A percentile compares a stretch with the other conserved stretches of the same genome.
Evolutionary conservation across 129 eudicot species (phyloP).

Genomic region (Dittrichia graveolens): DNA sequence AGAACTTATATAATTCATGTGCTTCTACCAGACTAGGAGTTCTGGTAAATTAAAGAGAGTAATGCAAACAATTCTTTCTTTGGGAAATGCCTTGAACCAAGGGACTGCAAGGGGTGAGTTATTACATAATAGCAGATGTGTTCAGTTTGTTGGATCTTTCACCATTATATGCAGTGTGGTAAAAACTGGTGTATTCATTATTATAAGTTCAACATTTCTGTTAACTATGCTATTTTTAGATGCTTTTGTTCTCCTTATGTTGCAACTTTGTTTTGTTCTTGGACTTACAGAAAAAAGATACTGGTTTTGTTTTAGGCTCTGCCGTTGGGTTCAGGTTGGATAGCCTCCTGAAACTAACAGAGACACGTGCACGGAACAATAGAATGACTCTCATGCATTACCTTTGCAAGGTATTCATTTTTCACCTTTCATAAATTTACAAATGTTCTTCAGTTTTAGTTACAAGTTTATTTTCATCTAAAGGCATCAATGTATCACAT

Average conservation of each 20-base stretch:
- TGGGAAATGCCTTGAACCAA: constrained; percentile 97
- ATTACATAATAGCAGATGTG: background rate
- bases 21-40: constrained; percentile 65
- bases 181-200: background rate
- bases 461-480: constrained; percentile 11
- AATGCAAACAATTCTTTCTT: constrained; percentile 93
- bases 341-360: constrained; percentile 92
- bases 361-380: constrained; percentile 84
- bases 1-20: constrained; percentile 10
- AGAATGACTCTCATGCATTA: constrained; percentile 97
- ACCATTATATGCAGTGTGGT: constrained; percentile 2
- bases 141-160: constrained; percentile 13
- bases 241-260: background rate
- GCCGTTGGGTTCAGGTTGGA: constrained; percentile 93
- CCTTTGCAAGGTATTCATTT: constrained; percentile 78
- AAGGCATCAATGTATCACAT: background rate
- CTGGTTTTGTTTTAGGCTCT: constrained; percentile 56
- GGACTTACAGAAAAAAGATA: background rate
- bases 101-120: constrained; percentile 95
- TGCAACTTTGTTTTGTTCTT: constrained; percentile 6
- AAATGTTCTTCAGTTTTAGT: constrained; percentile 7
- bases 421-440: background rate
- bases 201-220: background rate
- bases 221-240: background rate
- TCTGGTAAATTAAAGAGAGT: constrained; percentile 71